A percentile compares a stretch with the other conserved stretches of the same genome.
Conservation (phyloP, 169 alveolate genomes). For the Plasmodium vivax region DNA sequence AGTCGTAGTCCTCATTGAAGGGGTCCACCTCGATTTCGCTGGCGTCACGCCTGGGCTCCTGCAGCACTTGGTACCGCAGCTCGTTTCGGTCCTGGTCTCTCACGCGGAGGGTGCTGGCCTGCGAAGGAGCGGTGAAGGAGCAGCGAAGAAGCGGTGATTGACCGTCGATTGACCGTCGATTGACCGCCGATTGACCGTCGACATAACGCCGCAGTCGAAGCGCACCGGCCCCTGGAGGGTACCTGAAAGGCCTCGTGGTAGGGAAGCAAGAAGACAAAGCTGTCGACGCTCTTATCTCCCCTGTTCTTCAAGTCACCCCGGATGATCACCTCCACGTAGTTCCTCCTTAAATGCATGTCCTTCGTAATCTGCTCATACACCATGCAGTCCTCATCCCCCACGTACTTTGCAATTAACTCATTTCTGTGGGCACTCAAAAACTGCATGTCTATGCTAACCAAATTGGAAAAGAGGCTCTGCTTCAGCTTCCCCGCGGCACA, state of each 20-base stretch:
- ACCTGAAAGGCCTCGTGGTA: slow-evolving; percentile 74
- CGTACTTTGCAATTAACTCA: slow-evolving; percentile 24
- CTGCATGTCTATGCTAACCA: slow-evolving; percentile 24
- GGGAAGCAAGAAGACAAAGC: slow-evolving; percentile 36
- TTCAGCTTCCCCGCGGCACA: slow-evolving; percentile 9
- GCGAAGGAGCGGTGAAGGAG: too few species aligned
- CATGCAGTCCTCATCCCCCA: not conserved
- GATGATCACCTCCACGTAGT: slow-evolving; percentile 25
- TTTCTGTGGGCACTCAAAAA: slow-evolving; percentile 20
- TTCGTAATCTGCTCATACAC: slow-evolving; percentile 44
- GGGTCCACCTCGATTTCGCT: slow-evolving; percentile 6
- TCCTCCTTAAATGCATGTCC: slow-evolving; percentile 35
- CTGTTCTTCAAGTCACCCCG: slow-evolving; percentile 38
- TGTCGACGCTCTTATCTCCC: not conserved
- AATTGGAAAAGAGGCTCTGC: not conserved
- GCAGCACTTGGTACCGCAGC: slow-evolving; percentile 3
- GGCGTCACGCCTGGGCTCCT: slow-evolving; percentile 1
- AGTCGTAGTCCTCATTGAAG: slow-evolving; percentile 30
- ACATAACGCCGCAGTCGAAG: too few species aligned
- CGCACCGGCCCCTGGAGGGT: not conserved
- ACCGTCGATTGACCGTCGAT: too few species aligned
- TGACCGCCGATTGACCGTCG: too few species aligned
- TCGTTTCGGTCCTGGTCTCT: slow-evolving; percentile 8
- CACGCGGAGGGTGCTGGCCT: slow-evolving; percentile 41
- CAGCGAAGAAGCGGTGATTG: not conserved